phyloP scores from a whole-genome alignment of 306 rosid species.

The Trifolium fragiferum region DNA sequence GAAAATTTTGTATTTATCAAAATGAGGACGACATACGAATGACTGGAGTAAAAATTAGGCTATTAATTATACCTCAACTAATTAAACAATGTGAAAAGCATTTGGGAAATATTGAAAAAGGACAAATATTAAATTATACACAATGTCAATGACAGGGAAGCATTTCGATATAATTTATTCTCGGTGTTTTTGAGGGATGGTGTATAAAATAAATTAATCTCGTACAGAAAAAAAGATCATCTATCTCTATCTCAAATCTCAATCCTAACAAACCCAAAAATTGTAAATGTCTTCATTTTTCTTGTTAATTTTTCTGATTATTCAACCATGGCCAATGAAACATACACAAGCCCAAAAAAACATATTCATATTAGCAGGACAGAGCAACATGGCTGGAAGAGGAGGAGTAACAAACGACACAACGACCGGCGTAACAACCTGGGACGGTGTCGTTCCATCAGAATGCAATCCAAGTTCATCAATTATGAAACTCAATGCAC shows the following conservation, averaged over 20 bases:
- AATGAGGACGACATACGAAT: too few species aligned
- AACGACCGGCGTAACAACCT: slow-evolving; percentile 42
- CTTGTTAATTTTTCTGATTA: neutral
- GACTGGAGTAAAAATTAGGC: too few species aligned
- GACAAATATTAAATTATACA: neutral
- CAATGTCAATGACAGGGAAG: slow-evolving; percentile 2
- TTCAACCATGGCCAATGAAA: slow-evolving; percentile 24
- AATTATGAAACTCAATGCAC: slow-evolving; percentile 51
- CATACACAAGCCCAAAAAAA: slow-evolving; percentile 28
- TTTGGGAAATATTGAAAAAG: neutral
- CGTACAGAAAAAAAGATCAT: neutral
- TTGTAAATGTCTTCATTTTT: slow-evolving; percentile 34
- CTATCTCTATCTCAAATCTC: slow-evolving; percentile 3
- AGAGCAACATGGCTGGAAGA: slow-evolving; percentile 97
- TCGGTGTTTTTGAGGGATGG: neutral
- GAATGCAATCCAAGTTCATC: slow-evolving; percentile 52
- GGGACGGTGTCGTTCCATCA: slow-evolving; percentile 76
- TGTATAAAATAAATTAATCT: neutral
- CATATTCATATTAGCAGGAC: slow-evolving; percentile 87
- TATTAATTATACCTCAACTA: too few species aligned
- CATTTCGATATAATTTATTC: neutral
- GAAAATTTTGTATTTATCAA: too few species aligned
- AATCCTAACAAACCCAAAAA: neutral
- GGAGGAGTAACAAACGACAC: slow-evolving; percentile 63
- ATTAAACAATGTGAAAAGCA: neutral